Evolutionary conservation across 805 yeast species (phyloP), one percentile per base, ranked within the genome.

Genomic region (Teunomyces panamensis): DNA sequence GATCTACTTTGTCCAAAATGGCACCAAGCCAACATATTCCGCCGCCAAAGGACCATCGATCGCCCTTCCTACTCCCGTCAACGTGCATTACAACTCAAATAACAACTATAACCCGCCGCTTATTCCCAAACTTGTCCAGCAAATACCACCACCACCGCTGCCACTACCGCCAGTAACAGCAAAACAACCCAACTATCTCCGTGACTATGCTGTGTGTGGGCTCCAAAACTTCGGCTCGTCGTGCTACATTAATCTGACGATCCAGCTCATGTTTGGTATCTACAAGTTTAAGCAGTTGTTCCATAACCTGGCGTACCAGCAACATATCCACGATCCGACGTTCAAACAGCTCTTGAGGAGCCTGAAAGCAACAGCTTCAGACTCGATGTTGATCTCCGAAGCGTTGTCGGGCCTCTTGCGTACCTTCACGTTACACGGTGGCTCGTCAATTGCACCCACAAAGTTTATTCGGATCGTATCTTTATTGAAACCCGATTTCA

Each of bases 191-290:
- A 48, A 51, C 32, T 54, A 49, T 45, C 63, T 52, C 73, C 75
- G 74, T 11, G 66, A 78, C 8, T 61, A 73, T 43, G 70, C 79
- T 1, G 71, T 83, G 11, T 82, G 87, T 46, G 88, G 91, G 0
- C 63, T 87, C 44, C 68, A 78, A 50, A 87, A 87, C 58, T 69
- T 79, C 64, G 89, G 90, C 0, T 83, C 84, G 36, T 84, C 91
- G 0, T 87, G 95, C 56, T 87, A 87, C 59, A 81, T 87, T 48
- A 87, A 87, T 58, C 79, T 86, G 59, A 82, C 87, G 71, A 60
- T 87, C 9, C 95, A 87, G 61, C 77, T 89, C 51, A 60, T 87
- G 5, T 84, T 84, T 63, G 85, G 83, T 2, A 62, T 84, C 0
- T 54, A 65, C 0, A 57, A 60, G 20, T 81, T 87, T 55, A 69